A percentile compares a stretch with the other conserved stretches of the same genome.
phyloP scores from a whole-genome alignment of 2,329 filamentous ascomycete genomes.

The Sporothrix brasiliensis region DNA sequence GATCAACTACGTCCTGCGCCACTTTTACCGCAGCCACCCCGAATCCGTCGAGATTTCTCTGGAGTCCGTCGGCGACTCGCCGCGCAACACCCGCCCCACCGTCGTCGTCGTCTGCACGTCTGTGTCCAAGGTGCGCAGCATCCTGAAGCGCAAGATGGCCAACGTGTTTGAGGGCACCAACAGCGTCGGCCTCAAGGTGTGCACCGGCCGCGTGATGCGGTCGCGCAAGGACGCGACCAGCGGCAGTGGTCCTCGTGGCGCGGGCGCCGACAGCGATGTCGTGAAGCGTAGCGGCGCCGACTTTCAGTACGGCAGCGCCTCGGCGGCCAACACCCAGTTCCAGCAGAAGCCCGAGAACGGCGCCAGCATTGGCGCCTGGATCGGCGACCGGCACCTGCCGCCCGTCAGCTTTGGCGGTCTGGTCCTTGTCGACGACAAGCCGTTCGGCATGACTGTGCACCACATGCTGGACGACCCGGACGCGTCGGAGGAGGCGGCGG shows the following conservation, averaged over 20 bases:
- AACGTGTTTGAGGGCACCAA: slow-evolving; percentile 65
- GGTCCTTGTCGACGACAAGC: slow-evolving; percentile 78
- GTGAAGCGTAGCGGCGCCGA: slow-evolving; percentile 11
- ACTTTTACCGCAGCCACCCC: slow-evolving; percentile 71
- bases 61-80: slow-evolving; percentile 71
- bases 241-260: too few relatives aligned
- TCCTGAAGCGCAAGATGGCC: slow-evolving; percentile 69
- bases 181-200: slow-evolving; percentile 40
- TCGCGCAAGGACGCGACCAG: slow-evolving; percentile 30
- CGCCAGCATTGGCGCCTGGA: slow-evolving; percentile 90
- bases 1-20: slow-evolving; percentile 69
- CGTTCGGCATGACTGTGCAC: slow-evolving; percentile 94
- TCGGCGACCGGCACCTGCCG: slow-evolving; percentile 80
- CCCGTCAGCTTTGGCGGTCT: slow-evolving; percentile 90
- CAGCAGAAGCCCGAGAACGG: slow-evolving; percentile 80
- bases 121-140: slow-evolving; percentile 70
- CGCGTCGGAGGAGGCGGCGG: slow-evolving; percentile 38
- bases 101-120: slow-evolving; percentile 78
- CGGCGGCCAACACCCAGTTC: slow-evolving; percentile 70
- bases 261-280: not conserved
- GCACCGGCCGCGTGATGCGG: slow-evolving; percentile 39
- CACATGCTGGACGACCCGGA: slow-evolving; percentile 85
- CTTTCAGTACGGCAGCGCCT: slow-evolving; percentile 41
- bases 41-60: slow-evolving; percentile 80
- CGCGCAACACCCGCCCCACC: slow-evolving; percentile 68